Evolutionary conservation across 2,329 filamentous ascomycete species (phyloP), one percentile per base, ranked within the genome.

Genomic region (Arthrobotrys musiformis): DNA sequence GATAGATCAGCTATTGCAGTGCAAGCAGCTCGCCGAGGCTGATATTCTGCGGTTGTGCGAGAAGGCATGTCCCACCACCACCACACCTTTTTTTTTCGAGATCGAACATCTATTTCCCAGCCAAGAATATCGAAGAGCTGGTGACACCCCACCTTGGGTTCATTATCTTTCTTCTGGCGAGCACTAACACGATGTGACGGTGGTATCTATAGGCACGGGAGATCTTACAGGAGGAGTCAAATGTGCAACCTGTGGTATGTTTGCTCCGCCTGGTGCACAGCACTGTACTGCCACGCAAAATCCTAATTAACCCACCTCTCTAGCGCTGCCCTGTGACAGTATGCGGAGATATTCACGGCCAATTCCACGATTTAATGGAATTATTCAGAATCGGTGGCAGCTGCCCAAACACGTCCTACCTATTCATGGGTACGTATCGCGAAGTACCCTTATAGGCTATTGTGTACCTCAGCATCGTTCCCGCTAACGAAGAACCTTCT

Each of bases 361-460:
- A 99, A 85, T 98, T 98, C 84, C 94, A 98, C 85, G 95, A 99
- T 83, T 86, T 99, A 84, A 98, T 99, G 93, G 95, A 99, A 86
- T 90, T 99, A 66, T 99, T 99, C 89, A 96, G 97, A 86, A 98
- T 99, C 84, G 95, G 95, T 81, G 95, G 95, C 67, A 93, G 94
- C 78, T 97, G 97, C 83, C 95, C 95, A 80, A 95, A 99, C 85
- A 98, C 95, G 83, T 98, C 98, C 87, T 98, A 98, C 85, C 91
- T 98, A 80, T 98, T 98, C 87, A 98, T 99, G 93, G 94, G 93
- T 95, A 86, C 83, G 90, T 63, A 64, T 79, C 70, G 77, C 80
- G 78, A 58, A 74, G 76, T 37, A 79, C 72, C 52, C 68, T 72
- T 33, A 69, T 40, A 58, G 54, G 54, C 54, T 33, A 58, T 13